phyloP scores from a whole-genome alignment of 306 rosid genomes.

The Macrotyloma uniflorum region DNA sequence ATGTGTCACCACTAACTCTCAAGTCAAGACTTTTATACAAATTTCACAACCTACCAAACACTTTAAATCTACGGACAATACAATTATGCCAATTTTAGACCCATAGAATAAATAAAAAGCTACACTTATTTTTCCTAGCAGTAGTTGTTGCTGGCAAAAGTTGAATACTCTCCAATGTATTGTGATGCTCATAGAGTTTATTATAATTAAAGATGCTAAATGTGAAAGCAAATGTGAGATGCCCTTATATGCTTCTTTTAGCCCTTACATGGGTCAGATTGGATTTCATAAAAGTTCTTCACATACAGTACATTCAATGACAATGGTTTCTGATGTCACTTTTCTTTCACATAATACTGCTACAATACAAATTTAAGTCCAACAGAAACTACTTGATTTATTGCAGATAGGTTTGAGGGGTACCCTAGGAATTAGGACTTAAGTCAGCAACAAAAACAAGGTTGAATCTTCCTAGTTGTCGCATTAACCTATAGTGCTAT shows the following conservation, averaged over 20 bases:
- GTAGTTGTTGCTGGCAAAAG: not conserved
- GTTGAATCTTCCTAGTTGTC: constrained; percentile 35
- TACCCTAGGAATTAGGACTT: constrained; percentile 5
- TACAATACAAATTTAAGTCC: not conserved
- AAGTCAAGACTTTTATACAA: not conserved
- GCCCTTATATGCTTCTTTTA: not conserved
- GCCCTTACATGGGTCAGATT: not conserved
- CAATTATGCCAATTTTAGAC: not conserved
- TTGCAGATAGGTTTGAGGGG: constrained; percentile 18
- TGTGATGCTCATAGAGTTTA: not conserved
- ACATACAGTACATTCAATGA: not conserved
- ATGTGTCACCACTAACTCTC: too few species aligned
- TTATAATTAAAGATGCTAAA: not conserved
- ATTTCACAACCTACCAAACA: not conserved
- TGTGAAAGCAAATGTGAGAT: not conserved
- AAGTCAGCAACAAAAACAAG: constrained; percentile 32
- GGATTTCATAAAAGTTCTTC: not conserved
- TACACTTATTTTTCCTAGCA: not conserved
- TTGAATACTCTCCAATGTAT: not conserved
- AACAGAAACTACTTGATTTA: constrained; percentile 11
- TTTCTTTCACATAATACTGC: not conserved
- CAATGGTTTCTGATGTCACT: constrained; percentile 22
- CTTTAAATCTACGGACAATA: not conserved
- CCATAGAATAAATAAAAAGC: not conserved
- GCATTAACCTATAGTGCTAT: constrained; percentile 1